Percentiles rank a stretch among this genome's conserved stretches.
Evolutionary conservation across 352 stramenopile genomes (phyloP).

Genomic region (Phytophthora palmivora): DNA sequence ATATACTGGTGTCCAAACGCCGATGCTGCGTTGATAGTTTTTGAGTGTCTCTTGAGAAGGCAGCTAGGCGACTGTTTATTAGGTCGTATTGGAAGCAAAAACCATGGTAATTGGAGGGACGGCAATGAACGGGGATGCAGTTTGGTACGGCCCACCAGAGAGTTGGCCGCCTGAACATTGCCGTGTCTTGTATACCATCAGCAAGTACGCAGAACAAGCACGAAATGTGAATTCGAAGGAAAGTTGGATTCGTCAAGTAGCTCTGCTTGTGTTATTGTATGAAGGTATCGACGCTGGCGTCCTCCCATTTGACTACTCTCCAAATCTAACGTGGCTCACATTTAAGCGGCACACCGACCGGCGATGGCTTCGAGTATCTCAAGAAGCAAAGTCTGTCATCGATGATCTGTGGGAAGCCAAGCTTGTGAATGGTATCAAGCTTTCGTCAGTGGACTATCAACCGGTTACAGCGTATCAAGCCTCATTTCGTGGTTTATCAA

Average conservation of each 20-base stretch:
- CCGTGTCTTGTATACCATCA: slow-evolving; percentile 95
- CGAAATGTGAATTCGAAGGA: slow-evolving; percentile 86
- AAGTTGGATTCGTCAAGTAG: slow-evolving; percentile 95
- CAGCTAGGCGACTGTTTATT: slow-evolving; percentile 21
- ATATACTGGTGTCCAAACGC: slow-evolving; percentile 22
- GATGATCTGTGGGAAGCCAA: slow-evolving; percentile 96
- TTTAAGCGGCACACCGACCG: slow-evolving; percentile 83
- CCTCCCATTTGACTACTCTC: slow-evolving; percentile 96
- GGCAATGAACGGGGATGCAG: slow-evolving; percentile 30
- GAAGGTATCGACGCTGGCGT: slow-evolving; percentile 95
- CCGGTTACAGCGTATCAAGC: slow-evolving; percentile 97
- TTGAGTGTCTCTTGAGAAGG: slow-evolving; percentile 28
- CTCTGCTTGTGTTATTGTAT: slow-evolving; percentile 95
- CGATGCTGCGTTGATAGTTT: slow-evolving; percentile 18
- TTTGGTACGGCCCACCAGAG: slow-evolving; percentile 67
- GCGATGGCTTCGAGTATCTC: slow-evolving; percentile 92
- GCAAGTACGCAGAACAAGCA: slow-evolving; percentile 92
- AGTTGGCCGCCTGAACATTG: slow-evolving; percentile 94
- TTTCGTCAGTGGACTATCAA: slow-evolving; percentile 93
- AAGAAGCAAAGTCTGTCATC: slow-evolving; percentile 96
- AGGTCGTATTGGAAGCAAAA: neutral
- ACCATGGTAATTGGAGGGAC: neutral
- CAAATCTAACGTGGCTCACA: slow-evolving; percentile 92
- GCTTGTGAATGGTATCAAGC: slow-evolving; percentile 95
- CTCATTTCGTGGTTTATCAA: slow-evolving; percentile 86